phyloP scores from a whole-genome alignment of 202 grass and related monocot genomes.

The Zizania palustris region DNA sequence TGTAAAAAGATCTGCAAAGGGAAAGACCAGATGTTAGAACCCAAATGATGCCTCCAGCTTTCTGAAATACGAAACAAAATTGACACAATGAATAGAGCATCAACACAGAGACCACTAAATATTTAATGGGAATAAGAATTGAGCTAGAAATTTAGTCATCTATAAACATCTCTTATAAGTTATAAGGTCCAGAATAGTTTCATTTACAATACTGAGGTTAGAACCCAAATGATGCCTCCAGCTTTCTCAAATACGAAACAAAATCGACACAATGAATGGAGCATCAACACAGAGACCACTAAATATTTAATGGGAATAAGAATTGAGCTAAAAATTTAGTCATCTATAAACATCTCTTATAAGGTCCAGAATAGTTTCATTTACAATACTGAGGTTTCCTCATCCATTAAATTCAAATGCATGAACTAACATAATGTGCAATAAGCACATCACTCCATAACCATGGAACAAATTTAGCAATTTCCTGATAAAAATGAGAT shows the following conservation, averaged over 20 bases:
- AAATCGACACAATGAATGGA: neutral
- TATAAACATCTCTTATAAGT: neutral
- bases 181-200: slow-evolving; percentile 3
- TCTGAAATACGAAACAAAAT: neutral
- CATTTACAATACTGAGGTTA: too few species aligned
- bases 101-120: neutral
- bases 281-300: neutral
- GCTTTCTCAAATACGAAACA: too few species aligned
- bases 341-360: neutral
- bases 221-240: too few species aligned
- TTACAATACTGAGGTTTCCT: neutral
- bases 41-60: slow-evolving; percentile 19
- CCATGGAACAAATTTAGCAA: neutral
- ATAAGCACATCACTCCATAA: neutral
- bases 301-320: too few species aligned
- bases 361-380: slow-evolving; percentile 7
- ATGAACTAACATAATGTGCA: neutral
- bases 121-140: neutral
- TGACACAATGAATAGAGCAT: neutral
- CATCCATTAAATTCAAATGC: slow-evolving; percentile 1
- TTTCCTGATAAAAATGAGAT: neutral
- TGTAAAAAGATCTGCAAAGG: slow-evolving; percentile 85
- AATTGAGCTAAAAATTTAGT: neutral
- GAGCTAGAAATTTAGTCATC: neutral
- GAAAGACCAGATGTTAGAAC: slow-evolving; percentile 27